Conservation (phyloP, 2,329 filamentous ascomycete genomes). For the Decorospora gaudefroyi region DNA sequence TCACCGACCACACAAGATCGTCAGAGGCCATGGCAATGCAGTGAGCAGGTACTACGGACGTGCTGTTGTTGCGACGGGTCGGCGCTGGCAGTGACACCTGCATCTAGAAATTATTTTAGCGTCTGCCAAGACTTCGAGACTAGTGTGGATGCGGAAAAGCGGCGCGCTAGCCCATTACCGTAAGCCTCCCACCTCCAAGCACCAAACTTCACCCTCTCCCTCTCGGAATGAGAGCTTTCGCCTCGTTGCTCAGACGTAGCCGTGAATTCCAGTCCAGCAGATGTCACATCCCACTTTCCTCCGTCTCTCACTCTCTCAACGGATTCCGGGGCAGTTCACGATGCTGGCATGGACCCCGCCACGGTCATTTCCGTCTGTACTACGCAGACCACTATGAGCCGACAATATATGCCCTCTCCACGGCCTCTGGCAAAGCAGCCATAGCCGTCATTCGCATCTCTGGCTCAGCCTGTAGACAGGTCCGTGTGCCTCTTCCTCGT, state of each 20-base stretch:
- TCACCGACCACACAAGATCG: conserved; percentile 90
- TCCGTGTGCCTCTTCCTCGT: conserved; percentile 38
- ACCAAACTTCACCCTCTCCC: too few species aligned
- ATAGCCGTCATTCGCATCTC: conserved; percentile 91
- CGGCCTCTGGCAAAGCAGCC: conserved; percentile 80
- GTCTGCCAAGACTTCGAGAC: conserved; percentile 10
- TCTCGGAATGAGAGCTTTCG: conserved; percentile 45
- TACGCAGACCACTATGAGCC: conserved; percentile 30
- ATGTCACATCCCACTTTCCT: background rate
- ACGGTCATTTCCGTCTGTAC: conserved; percentile 15
- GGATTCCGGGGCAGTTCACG: background rate
- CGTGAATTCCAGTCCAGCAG: background rate
- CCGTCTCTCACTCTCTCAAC: background rate
- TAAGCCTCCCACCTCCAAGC: too few species aligned
- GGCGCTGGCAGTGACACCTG: too few species aligned
- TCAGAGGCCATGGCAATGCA: conserved; percentile 61
- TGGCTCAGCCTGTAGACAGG: conserved; percentile 72
- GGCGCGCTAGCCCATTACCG: too few species aligned
- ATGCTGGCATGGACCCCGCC: conserved; percentile 7
- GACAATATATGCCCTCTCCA: conserved; percentile 93
- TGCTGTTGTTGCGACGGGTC: too few species aligned
- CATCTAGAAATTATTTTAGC: too few species aligned
- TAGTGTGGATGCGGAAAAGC: too few species aligned
- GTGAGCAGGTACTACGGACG: too few species aligned
- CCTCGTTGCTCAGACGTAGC: conserved; percentile 21